These are phyloP conservation scores for Aspergillus sp. DNA, from an alignment of 2,329 filamentous ascomycete species.

Conservation along the genomic window DNA sequence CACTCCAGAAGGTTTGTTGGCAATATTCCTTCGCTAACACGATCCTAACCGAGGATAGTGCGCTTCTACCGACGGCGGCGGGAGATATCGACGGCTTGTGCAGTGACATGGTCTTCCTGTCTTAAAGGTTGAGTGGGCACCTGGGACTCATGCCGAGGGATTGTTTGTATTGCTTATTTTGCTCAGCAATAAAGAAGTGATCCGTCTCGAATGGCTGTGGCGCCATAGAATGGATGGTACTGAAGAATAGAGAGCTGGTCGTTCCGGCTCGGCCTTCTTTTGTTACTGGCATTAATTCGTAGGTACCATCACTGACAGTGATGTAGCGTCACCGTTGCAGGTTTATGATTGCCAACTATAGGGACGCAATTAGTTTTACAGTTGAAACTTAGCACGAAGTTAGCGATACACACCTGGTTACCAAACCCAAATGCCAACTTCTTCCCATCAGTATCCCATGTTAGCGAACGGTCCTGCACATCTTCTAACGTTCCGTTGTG, in stretches of 20 bases:
- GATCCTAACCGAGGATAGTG: not conserved
- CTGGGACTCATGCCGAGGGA: not conserved
- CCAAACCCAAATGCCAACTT: conserved; percentile 52
- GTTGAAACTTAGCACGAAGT: conserved; percentile 1
- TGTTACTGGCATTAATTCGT: not conserved
- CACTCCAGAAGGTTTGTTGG: not conserved
- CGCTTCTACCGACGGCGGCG: not conserved
- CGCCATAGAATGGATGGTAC: not conserved
- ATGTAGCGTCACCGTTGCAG: conserved; percentile 34
- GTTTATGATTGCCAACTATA: conserved; percentile 41
- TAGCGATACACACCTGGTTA: conserved; percentile 43
- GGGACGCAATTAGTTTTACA: conserved; percentile 2
- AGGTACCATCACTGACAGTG: not conserved
- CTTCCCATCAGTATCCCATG: conserved; percentile 56
- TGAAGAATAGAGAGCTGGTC: not conserved
- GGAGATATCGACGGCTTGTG: not conserved
- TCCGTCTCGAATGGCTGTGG: not conserved
- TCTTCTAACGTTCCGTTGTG: conserved; percentile 32
- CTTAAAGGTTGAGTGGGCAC: not conserved
- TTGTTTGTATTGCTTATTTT: conserved; percentile 4
- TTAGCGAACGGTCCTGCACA: conserved; percentile 42
- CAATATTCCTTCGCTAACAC: not conserved
- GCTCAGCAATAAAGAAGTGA: conserved; percentile 8
- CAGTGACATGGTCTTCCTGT: not conserved
- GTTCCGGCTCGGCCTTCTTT: not conserved